Base-by-base conservation (phyloP, 2,329 filamentous ascomycete species). In the Trichoderma guizhouense region DNA sequence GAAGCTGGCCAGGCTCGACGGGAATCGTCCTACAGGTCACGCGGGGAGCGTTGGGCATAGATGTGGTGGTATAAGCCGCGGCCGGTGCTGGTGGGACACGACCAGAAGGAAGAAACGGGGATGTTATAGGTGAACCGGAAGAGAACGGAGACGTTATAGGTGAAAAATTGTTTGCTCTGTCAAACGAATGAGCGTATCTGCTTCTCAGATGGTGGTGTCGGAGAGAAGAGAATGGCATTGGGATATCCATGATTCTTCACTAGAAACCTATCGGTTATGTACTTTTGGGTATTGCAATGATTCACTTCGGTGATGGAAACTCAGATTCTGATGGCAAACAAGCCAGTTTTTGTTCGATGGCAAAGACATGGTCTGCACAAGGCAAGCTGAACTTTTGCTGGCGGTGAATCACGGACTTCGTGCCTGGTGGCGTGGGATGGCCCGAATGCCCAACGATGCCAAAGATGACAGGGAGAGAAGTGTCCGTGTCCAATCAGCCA, bases 1-100 rank as follows among this genome's bases (percentile, higher is more conserved):
- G 86, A 21, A 87, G 78, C 53, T 79, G 75, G 53, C 75, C 77
- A 63, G 75, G 70, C 57, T 76, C 77, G 39, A 78, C 74, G 62
- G 77, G 74, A n/a, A 79, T 78, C 57, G 76, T 80, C 73, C 75
- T 76, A 69, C 73, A 72, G 14, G 69, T 64, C 28, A 74, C 57
- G 11, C 53, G 71, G 21, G 73, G 72, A 51, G 69, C 58, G 18
- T 71, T 47, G 69, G 76, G 72, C 76, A 77, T 77, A 57, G 70
- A 74, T 66, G 8, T 73, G 63, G 7, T 43, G n/a, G 32, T 61
- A 39, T 9, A 18, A 30, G 28, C 7, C 15, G 26, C 58, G 51
- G 51, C 43, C 60, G 43, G 39, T 39, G 47, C 39, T 51, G 47
- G 43, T 55, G 30, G 30, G 14, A 24, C 39, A 21, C 57, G 32